These are phyloP conservation scores for Tripidium arundinaceum DNA, from an alignment of 202 grass and related monocot species.

Conservation along the genomic window DNA sequence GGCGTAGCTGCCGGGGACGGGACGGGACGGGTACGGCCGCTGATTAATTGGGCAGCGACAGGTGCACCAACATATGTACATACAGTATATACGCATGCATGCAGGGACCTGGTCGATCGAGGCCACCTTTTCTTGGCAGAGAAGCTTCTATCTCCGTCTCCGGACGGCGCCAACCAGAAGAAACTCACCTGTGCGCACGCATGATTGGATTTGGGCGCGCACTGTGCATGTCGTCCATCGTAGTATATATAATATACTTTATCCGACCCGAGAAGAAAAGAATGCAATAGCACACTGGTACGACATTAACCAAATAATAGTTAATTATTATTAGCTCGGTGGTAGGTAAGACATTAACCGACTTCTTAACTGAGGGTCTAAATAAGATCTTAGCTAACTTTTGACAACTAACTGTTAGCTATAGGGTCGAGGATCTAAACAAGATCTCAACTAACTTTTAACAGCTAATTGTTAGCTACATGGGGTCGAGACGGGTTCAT, in stretches of 20 bases:
- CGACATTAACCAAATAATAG: no score
- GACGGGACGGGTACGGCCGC: background rate
- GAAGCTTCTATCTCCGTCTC: background rate
- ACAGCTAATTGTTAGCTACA: no score
- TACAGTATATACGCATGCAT: background rate
- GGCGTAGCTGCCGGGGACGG: background rate
- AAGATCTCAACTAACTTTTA: no score
- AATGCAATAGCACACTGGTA: no score
- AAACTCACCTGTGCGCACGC: background rate
- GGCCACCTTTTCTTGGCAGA: background rate
- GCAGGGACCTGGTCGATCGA: background rate
- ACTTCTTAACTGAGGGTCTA: no score
- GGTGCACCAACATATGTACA: slow-evolving; percentile 16
- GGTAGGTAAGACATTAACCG: no score
- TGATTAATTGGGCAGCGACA: slow-evolving; percentile 35
- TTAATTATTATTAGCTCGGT: no score
- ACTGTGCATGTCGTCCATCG: background rate
- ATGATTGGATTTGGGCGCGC: slow-evolving; percentile 22
- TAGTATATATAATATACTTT: background rate
- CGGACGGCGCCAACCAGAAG: slow-evolving; percentile 15
- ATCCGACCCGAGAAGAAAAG: no score
- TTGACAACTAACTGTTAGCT: no score
- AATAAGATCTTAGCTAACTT: no score
- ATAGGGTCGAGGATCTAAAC: no score
- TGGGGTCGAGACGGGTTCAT: no score